These are phyloP conservation scores for Ormosia semicastrata DNA, from an alignment of 306 rosid genomes.

Conservation along the genomic window DNA sequence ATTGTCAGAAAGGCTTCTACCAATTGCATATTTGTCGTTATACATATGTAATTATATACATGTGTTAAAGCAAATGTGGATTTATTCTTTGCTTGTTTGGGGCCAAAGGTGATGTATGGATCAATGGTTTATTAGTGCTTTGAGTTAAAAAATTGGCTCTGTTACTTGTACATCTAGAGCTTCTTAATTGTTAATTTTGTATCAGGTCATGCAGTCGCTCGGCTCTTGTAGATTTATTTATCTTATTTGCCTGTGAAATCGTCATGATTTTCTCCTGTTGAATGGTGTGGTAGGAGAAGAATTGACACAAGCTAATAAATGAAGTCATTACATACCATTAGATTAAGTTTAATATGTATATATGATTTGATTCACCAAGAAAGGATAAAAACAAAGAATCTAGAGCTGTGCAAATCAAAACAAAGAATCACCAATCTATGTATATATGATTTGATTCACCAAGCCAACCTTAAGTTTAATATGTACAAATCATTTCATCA, in stretches of 20 bases:
- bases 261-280: background rate
- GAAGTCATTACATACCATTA: background rate
- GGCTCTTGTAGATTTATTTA: background rate
- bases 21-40: background rate
- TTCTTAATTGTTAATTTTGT: background rate
- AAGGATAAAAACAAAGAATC: background rate
- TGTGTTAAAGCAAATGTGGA: background rate
- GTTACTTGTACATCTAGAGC: background rate
- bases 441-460: no score
- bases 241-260: background rate
- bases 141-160: background rate
- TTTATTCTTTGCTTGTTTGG: background rate
- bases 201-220: slow-evolving; percentile 4
- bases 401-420: background rate
- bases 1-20: background rate
- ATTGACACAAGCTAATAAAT: background rate
- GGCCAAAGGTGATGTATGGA: background rate
- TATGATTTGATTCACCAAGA: background rate
- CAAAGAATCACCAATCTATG: no score
- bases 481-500: background rate
- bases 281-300: background rate
- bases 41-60: background rate
- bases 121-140: background rate
- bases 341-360: background rate
- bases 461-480: no score